These are phyloP conservation scores for Paecilomyces dactylethromorphus DNA, from an alignment of 2,329 filamentous ascomycete genomes.

Conservation along the genomic window DNA sequence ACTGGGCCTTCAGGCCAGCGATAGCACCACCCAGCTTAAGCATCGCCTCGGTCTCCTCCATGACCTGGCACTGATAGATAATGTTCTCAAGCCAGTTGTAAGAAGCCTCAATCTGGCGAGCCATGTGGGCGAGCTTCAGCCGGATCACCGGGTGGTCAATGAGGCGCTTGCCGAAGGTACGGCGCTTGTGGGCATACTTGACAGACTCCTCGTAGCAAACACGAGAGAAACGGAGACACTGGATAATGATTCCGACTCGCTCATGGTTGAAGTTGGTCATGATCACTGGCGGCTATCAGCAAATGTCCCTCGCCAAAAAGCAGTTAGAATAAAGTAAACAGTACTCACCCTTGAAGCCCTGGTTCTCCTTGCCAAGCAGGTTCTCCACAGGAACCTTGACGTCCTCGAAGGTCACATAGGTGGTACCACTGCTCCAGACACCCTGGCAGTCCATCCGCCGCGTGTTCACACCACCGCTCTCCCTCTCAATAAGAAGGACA, in stretches of 20 bases:
- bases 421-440: conserved; percentile 91
- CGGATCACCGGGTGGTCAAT: conserved; percentile 97
- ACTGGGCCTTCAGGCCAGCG: conserved; percentile 86
- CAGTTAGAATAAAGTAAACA: not conserved
- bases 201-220: conserved; percentile 96
- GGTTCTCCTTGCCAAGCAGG: conserved; percentile 93
- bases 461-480: conserved; percentile 77
- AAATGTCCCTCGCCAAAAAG: not conserved
- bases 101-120: conserved; percentile 92
- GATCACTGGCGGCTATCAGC: conserved; percentile 56
- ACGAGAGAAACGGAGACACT: conserved; percentile 88
- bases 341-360: conserved; percentile 74
- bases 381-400: conserved; percentile 99
- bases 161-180: conserved; percentile 92
- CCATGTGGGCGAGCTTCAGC: conserved; percentile 97
- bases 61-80: conserved; percentile 85
- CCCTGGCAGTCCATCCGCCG: conserved; percentile 98
- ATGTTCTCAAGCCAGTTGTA: conserved; percentile 96
- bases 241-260: conserved; percentile 97
- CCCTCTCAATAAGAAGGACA: conserved; percentile 85
- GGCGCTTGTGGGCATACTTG: conserved; percentile 95
- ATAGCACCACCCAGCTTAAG: conserved; percentile 91
- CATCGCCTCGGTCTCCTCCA: conserved; percentile 95
- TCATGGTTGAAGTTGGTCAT: conserved; percentile 99
- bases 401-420: conserved; percentile 97